These are phyloP conservation scores for Neotropicomus parvogracilis DNA, from an alignment of 1,284 basidiomycete species.

Conservation along the genomic window DNA sequence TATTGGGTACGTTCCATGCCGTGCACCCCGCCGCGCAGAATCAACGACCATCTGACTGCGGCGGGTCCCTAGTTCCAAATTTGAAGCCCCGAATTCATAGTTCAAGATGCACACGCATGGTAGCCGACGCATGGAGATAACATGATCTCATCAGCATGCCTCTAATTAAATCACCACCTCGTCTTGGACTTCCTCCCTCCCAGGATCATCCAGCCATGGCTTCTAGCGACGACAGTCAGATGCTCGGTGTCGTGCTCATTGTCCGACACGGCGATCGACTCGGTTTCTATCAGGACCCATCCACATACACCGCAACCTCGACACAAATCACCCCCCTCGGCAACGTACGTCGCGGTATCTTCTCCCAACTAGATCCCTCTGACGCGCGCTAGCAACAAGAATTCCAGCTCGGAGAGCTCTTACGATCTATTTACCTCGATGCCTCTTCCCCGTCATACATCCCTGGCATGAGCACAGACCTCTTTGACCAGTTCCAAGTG, in stretches of 20 bases:
- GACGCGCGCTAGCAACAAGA: constrained; percentile 43
- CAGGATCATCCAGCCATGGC: constrained; percentile 13
- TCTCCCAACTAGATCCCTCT: neutral
- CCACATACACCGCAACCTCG: constrained; percentile 57
- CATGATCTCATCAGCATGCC: too few relatives aligned
- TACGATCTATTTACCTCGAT: constrained; percentile 64
- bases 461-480: constrained; percentile 49
- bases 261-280: constrained; percentile 63
- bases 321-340: constrained; percentile 78
- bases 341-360: constrained; percentile 45
- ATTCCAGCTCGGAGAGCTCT: constrained; percentile 59
- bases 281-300: constrained; percentile 64
- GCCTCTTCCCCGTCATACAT: constrained; percentile 55
- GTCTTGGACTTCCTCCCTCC: neutral
- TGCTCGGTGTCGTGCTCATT: constrained; percentile 58
- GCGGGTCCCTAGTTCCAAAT: too few relatives aligned
- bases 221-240: constrained; percentile 15
- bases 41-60: too few relatives aligned
- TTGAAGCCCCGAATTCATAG: too few relatives aligned
- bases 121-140: neutral
- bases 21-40: too few relatives aligned
- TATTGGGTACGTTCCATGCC: too few relatives aligned
- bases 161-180: too few relatives aligned
- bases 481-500: constrained; percentile 40
- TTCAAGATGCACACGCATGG: too few relatives aligned